Evolutionary conservation across 2,329 filamentous ascomycete species (phyloP).

Genomic region (Plectosphaerella cucumerina): DNA sequence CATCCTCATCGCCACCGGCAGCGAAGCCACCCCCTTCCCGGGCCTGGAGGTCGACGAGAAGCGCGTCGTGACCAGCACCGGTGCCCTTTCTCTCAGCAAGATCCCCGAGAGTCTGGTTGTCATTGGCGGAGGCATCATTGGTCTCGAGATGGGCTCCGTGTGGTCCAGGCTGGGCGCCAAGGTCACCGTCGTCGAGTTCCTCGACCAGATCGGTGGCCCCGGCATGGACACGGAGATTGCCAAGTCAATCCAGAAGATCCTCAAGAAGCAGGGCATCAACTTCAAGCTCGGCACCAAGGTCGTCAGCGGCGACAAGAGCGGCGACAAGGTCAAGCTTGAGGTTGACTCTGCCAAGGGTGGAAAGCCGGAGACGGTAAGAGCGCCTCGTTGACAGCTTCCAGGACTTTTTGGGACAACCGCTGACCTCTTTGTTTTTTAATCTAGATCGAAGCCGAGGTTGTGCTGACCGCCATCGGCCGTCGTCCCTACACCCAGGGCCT

Average conservation of each 20-base stretch:
- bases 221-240: conserved; percentile 95
- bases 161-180: conserved; percentile 93
- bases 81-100: conserved; percentile 82
- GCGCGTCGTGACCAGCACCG: conserved; percentile 94
- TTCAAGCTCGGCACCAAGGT: conserved; percentile 99
- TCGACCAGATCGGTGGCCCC: conserved; percentile 92
- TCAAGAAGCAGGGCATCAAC: conserved; percentile 94
- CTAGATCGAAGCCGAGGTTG: conserved; percentile 88
- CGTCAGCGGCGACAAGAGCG: conserved; percentile 72
- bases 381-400: background rate
- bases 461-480: conserved; percentile 94
- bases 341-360: conserved; percentile 94
- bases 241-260: conserved; percentile 86
- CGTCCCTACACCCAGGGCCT: conserved; percentile 91
- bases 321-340: conserved; percentile 74
- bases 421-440: conserved; percentile 6
- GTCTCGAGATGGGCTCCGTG: conserved; percentile 96
- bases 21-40: conserved; percentile 93
- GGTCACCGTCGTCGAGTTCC: conserved; percentile 96
- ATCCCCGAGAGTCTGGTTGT: conserved; percentile 96
- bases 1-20: conserved; percentile 95
- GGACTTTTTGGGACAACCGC: background rate
- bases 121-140: conserved; percentile 97
- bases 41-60: conserved; percentile 96
- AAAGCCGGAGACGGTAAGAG: conserved; percentile 80